Percentiles rank a stretch among this genome's conserved stretches.
Evolutionary conservation across 441 rosid genomes (phyloP).

Genomic region (Pelargonium cotyledonis): DNA sequence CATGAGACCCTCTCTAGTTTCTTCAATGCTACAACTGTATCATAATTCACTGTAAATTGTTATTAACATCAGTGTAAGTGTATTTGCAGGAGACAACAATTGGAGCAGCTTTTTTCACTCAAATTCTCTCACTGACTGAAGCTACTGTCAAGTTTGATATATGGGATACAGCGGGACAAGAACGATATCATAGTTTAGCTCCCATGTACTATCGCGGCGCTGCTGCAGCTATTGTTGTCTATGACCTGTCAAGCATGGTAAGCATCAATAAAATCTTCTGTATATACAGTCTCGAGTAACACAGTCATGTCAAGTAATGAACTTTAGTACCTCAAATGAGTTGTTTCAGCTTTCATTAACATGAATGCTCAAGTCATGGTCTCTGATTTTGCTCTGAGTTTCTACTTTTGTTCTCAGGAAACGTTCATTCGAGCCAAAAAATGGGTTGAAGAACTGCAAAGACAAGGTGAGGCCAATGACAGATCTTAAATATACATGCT

Average conservation of each 20-base stretch:
- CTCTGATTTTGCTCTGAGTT: not conserved
- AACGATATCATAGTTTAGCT: conserved; percentile 75
- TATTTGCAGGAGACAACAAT: conserved; percentile 61
- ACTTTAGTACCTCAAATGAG: no score
- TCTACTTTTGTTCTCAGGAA: conserved; percentile 33
- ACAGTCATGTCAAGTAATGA: not conserved
- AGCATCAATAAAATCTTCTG: no score
- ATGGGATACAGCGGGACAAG: conserved; percentile 89
- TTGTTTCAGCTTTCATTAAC: no score
- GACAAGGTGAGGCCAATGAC: conserved; percentile 45
- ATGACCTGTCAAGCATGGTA: conserved; percentile 72
- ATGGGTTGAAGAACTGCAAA: conserved; percentile 69
- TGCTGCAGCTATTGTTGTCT: conserved; percentile 72
- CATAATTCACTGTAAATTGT: no score
- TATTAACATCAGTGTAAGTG: not conserved
- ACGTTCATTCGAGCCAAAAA: conserved; percentile 59
- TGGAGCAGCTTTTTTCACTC: conserved; percentile 80
- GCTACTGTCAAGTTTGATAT: conserved; percentile 68
- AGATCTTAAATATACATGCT: no score
- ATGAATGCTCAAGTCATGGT: no score
- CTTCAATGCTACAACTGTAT: not conserved
- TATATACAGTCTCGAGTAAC: no score
- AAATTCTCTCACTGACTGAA: conserved; percentile 58
- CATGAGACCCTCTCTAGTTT: not conserved
- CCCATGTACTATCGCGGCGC: conserved; percentile 87